Percentiles rank a stretch among this genome's conserved stretches.
Conservation (phyloP, 768 basidiomycete species). For the Jaapia argillacea region DNA sequence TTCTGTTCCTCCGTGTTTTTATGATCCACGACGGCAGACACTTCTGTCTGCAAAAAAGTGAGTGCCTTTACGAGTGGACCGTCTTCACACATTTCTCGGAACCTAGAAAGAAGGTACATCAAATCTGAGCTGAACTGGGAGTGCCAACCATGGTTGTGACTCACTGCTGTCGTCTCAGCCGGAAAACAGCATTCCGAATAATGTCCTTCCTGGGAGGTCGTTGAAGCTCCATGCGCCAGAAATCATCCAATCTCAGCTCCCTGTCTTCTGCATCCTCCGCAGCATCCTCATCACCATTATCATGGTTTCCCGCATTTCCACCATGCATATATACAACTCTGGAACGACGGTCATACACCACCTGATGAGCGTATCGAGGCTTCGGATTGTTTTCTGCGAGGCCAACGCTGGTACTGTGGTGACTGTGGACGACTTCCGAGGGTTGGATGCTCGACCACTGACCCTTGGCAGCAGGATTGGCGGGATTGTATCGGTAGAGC, state of each 20-base stretch:
- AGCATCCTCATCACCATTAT: conserved; percentile 8
- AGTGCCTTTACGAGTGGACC: conserved; percentile 53
- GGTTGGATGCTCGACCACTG: conserved; percentile 47
- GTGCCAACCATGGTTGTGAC: too few species aligned
- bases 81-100: conserved; percentile 75
- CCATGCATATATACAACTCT: conserved; percentile 63
- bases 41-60: conserved; percentile 58
- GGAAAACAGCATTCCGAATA: conserved; percentile 50
- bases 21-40: conserved; percentile 66
- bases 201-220: conserved; percentile 63
- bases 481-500: conserved; percentile 50
- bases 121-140: too few species aligned
- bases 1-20: conserved; percentile 48
- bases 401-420: background rate
- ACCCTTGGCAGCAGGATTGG: conserved; percentile 34
- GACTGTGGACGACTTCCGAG: background rate
- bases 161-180: conserved; percentile 65
- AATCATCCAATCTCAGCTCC: conserved; percentile 48
- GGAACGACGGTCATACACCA: conserved; percentile 55
- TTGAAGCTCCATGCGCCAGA: conserved; percentile 65
- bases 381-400: conserved; percentile 30
- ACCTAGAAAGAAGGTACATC: conserved; percentile 29
- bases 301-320: conserved; percentile 51
- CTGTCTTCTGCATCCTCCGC: conserved; percentile 8
- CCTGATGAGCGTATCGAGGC: conserved; percentile 71